Percentiles rank a stretch among this genome's conserved stretches.
Conservation (phyloP, 495 filamentous ascomycete species). For the Trichoderma erinaceum region DNA sequence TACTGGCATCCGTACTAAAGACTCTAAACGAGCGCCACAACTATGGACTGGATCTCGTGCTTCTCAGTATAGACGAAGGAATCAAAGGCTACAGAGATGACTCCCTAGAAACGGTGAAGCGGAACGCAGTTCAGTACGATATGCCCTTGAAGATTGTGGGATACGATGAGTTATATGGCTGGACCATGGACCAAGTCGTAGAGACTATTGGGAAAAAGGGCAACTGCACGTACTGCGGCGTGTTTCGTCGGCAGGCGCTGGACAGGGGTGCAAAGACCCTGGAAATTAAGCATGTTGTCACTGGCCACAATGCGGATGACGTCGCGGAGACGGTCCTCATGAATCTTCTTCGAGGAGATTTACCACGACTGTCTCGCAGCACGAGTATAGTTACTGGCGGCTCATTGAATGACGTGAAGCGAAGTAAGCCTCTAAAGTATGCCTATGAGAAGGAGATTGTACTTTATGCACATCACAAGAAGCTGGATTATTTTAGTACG, state of each 20-base stretch:
- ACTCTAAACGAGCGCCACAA: constrained; percentile 85
- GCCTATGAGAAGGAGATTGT: constrained; percentile 99
- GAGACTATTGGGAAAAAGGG: constrained; percentile 94
- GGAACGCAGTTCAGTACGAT: constrained; percentile 82
- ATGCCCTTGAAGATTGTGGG: constrained; percentile 88
- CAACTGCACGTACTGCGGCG: constrained; percentile 97
- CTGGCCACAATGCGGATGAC: constrained; percentile 96
- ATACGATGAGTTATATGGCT: constrained; percentile 92
- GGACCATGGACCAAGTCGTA: constrained; percentile 99
- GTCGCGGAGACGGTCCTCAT: constrained; percentile 98
- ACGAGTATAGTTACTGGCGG: constrained; percentile 90
- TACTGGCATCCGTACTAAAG: constrained; percentile 88
- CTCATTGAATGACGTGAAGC: constrained; percentile 67
- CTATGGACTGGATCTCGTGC: constrained; percentile 78
- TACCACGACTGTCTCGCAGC: constrained; percentile 77
- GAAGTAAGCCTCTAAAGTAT: constrained; percentile 95
- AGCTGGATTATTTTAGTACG: constrained; percentile 94
- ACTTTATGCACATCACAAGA: constrained; percentile 91
- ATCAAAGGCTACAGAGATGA: constrained; percentile 97
- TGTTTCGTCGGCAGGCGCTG: constrained; percentile 89
- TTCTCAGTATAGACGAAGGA: constrained; percentile 92
- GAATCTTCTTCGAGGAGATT: constrained; percentile 88
- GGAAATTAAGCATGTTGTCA: constrained; percentile 90
- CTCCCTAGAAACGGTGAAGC: constrained; percentile 89
- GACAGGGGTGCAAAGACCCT: constrained; percentile 85